These are phyloP conservation scores for Colletotrichum coccodes DNA, from an alignment of 2,329 filamentous ascomycete species.

Conservation along the genomic window DNA sequence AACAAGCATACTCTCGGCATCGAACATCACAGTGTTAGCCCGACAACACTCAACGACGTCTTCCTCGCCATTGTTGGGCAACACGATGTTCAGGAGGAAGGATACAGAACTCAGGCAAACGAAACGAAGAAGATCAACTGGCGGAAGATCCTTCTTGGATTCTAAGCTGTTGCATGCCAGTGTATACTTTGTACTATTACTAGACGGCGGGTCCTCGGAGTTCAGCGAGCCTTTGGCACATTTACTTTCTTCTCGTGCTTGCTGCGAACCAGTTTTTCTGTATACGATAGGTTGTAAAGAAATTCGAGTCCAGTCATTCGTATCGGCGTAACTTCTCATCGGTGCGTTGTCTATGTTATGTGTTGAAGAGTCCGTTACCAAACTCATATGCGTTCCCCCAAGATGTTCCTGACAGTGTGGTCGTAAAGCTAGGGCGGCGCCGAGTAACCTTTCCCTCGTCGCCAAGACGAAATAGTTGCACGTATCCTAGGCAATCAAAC, in stretches of 20 bases:
- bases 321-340: too few relatives aligned
- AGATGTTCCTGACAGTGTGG: too few relatives aligned
- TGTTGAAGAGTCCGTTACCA: too few relatives aligned
- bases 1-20: conserved; percentile 75
- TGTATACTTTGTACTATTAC: too few relatives aligned
- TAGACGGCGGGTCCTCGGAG: background rate
- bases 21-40: conserved; percentile 87
- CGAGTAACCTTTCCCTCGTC: too few relatives aligned
- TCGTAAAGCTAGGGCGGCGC: too few relatives aligned
- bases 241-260: background rate
- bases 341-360: too few relatives aligned
- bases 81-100: conserved; percentile 83
- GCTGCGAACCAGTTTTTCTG: accelerated
- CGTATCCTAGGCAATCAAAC: too few relatives aligned
- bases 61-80: conserved; percentile 86
- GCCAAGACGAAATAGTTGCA: too few relatives aligned
- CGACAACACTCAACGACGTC: conserved; percentile 91
- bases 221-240: background rate
- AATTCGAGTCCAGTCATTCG: too few relatives aligned
- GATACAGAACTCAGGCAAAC: conserved; percentile 44
- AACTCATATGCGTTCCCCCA: too few relatives aligned
- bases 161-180: background rate
- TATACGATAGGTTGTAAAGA: accelerated
- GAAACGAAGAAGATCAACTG: conserved; percentile 18
- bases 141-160: conserved; percentile 16